A percentile compares a stretch with the other conserved stretches of the same genome.
Conservation (phyloP, 495 filamentous ascomycete species). For the Baudoinia panamericana region DNA sequence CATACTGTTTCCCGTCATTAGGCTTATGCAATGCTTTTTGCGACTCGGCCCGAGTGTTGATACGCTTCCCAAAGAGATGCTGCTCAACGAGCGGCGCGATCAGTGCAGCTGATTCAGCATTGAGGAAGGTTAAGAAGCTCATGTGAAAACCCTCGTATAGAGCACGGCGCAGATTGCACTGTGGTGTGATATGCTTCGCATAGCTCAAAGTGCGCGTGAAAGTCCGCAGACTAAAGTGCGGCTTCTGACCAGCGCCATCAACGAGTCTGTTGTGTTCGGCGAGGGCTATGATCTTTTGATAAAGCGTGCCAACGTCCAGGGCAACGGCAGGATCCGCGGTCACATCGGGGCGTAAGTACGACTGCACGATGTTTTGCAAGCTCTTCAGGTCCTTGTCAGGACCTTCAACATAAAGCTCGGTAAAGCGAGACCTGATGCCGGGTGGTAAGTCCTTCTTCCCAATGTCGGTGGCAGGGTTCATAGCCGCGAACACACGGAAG, state of each 20-base stretch:
- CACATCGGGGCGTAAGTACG: slow-evolving; percentile 61
- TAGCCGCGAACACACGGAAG: slow-evolving; percentile 93
- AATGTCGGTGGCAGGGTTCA: slow-evolving; percentile 97
- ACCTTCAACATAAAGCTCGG: slow-evolving; percentile 81
- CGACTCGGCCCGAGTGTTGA: slow-evolving; percentile 54
- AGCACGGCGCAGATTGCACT: slow-evolving; percentile 77
- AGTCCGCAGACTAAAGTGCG: slow-evolving; percentile 91
- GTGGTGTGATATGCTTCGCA: slow-evolving; percentile 65
- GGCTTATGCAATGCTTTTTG: slow-evolving; percentile 63
- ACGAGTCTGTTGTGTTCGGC: slow-evolving; percentile 73
- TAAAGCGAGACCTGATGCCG: slow-evolving; percentile 76
- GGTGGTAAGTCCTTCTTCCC: slow-evolving; percentile 87
- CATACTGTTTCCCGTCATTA: slow-evolving; percentile 59
- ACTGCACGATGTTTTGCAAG: slow-evolving; percentile 67
- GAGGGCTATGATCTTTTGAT: slow-evolving; percentile 71
- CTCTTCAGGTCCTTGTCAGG: slow-evolving; percentile 77
- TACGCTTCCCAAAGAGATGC: slow-evolving; percentile 55
- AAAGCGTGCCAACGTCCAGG: slow-evolving; percentile 68
- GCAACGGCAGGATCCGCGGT: slow-evolving; percentile 50
- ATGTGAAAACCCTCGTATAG: slow-evolving; percentile 96
- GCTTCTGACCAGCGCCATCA: slow-evolving; percentile 83
- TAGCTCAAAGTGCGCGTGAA: slow-evolving; percentile 84
- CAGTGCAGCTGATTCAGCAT: slow-evolving; percentile 61
- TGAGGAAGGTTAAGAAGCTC: slow-evolving; percentile 82
- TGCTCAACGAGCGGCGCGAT: slow-evolving; percentile 69